A percentile compares a stretch with the other conserved stretches of the same genome.
Conservation (phyloP, 345 rosid species). For the Erucastrum elatum region DNA sequence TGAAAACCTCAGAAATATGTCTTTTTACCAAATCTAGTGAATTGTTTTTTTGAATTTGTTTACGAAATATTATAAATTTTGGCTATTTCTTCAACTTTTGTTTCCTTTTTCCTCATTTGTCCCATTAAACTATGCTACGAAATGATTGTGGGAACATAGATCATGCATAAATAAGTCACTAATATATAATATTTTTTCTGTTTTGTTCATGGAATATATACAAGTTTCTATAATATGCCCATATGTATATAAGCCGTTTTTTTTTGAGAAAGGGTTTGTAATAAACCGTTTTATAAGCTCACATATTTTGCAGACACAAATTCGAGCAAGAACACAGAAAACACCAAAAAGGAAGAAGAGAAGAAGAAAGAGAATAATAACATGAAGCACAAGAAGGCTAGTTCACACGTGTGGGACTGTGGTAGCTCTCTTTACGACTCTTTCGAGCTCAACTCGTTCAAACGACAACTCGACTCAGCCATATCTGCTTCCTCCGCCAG, state of each 20-base stretch:
- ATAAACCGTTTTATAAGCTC: background rate
- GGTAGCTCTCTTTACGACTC: slow-evolving; percentile 84
- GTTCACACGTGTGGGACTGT: slow-evolving; percentile 83
- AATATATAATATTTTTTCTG: background rate
- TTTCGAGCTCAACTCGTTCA: slow-evolving; percentile 77
- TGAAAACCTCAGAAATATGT: background rate
- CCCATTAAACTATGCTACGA: background rate
- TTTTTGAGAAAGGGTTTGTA: too few species aligned
- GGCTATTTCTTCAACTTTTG: background rate
- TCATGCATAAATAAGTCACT: background rate
- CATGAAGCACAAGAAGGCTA: slow-evolving; percentile 29
- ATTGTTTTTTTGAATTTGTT: background rate
- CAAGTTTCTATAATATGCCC: background rate
- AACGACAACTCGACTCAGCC: slow-evolving; percentile 78
- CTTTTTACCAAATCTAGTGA: background rate
- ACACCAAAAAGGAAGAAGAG: slow-evolving; percentile 23
- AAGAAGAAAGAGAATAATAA: slow-evolving; percentile 7
- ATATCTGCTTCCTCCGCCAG: slow-evolving; percentile 54
- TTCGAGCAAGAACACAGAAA: background rate
- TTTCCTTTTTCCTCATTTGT: background rate
- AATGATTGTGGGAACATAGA: background rate
- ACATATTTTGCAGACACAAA: slow-evolving; percentile 12
- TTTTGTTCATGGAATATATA: background rate
- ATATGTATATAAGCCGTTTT: background rate
- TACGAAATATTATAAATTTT: background rate